These are phyloP conservation scores for Fusarium duplospermum DNA, from an alignment of 2,329 filamentous ascomycete genomes.

Conservation along the genomic window DNA sequence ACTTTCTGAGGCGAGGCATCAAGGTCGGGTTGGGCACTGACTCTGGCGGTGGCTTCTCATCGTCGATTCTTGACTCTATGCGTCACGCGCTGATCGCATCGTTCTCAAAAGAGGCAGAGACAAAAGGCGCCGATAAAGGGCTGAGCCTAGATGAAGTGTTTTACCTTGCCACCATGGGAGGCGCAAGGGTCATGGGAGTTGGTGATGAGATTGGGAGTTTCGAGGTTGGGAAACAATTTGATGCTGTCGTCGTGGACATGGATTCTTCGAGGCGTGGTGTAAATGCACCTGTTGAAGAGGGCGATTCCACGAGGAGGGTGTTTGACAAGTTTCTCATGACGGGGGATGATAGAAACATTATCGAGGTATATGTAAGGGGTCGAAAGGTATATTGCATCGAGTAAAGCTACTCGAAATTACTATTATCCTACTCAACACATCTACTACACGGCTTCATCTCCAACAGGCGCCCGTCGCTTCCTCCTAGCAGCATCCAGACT, in stretches of 20 bases:
- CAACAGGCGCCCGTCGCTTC: conserved; percentile 23
- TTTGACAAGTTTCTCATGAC: conserved; percentile 76
- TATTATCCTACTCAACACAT: neutral
- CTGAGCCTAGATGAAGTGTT: conserved; percentile 66
- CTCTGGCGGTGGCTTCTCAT: conserved; percentile 71
- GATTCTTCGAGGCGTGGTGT: conserved; percentile 49
- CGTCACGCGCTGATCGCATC: conserved; percentile 68
- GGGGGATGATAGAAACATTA: conserved; percentile 72
- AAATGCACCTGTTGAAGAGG: conserved; percentile 65
- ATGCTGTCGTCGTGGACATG: conserved; percentile 64
- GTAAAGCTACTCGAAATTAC: neutral
- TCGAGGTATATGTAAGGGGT: conserved; percentile 65
- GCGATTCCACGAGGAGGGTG: conserved; percentile 57
- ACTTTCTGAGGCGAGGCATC: conserved; percentile 67
- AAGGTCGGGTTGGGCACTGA: conserved; percentile 77
- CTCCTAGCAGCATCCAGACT: conserved; percentile 30
- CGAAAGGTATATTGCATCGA: conserved; percentile 39
- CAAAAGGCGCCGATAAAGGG: conserved; percentile 55
- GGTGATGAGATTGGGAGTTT: conserved; percentile 67
- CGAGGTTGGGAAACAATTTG: conserved; percentile 69
- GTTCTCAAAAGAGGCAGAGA: conserved; percentile 58
- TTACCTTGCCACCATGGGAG: conserved; percentile 70
- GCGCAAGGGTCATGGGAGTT: conserved; percentile 68
- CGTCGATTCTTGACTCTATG: conserved; percentile 69
- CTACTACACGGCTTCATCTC: conserved; percentile 33